These are phyloP conservation scores for Barnettozyma vustinii DNA, from an alignment of 805 yeast species.

Conservation along the genomic window DNA sequence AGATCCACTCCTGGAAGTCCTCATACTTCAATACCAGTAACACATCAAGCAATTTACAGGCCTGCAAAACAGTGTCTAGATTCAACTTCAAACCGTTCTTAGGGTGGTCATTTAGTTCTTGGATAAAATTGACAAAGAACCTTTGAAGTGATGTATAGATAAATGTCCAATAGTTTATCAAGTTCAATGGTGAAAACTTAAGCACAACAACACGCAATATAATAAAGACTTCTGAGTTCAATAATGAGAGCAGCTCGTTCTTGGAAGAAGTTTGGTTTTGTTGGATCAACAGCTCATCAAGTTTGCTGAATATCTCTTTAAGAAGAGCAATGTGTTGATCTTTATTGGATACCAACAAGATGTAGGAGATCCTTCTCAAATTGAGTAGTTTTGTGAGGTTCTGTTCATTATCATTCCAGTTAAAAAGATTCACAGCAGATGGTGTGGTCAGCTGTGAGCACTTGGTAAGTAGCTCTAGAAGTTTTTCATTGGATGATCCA, in stretches of 20 bases:
- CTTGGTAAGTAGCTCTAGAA: constrained; percentile 43
- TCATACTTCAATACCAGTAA: constrained; percentile 64
- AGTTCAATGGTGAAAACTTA: constrained; percentile 56
- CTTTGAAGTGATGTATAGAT: constrained; percentile 57
- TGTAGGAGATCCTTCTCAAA: constrained; percentile 57
- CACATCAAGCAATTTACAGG: constrained; percentile 76
- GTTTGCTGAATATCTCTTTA: constrained; percentile 39
- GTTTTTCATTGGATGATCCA: constrained; percentile 36
- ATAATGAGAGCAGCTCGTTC: constrained; percentile 27
- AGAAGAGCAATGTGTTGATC: constrained; percentile 49
- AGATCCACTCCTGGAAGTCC: constrained; percentile 88
- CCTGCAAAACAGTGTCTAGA: constrained; percentile 42
- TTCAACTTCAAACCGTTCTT: constrained; percentile 32
- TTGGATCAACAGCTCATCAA: constrained; percentile 34
- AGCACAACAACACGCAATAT: constrained; percentile 62
- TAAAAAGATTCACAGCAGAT: constrained; percentile 54
- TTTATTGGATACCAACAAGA: constrained; percentile 55
- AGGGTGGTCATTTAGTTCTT: constrained; percentile 25
- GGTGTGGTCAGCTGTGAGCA: constrained; percentile 37
- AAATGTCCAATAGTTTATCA: constrained; percentile 65
- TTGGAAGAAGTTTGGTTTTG: constrained; percentile 16
- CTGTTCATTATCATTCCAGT: constrained; percentile 68
- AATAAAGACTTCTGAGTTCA: constrained; percentile 40
- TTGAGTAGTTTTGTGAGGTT: constrained; percentile 42
- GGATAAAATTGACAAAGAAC: constrained; percentile 33